Conservation (phyloP, 352 stramenopile genomes). For the Globisporangium uncinulatum region DNA sequence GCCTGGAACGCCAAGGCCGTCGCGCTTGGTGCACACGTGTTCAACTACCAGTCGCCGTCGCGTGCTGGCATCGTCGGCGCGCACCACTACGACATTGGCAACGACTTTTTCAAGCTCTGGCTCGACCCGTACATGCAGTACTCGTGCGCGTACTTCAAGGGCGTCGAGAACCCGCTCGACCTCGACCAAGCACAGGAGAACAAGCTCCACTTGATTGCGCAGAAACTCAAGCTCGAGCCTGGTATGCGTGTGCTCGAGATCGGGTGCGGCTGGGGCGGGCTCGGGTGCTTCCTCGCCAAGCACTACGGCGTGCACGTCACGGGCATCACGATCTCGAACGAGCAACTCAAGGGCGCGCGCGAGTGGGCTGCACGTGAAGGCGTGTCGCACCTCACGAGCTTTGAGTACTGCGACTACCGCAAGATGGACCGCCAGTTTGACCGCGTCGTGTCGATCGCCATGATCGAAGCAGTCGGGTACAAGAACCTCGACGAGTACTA, state of each 20-base stretch:
- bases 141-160: slow-evolving; percentile 85
- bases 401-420: slow-evolving; percentile 89
- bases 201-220: slow-evolving; percentile 86
- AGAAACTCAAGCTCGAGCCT: slow-evolving; percentile 81
- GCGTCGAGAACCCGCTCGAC: slow-evolving; percentile 55
- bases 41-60: slow-evolving; percentile 86
- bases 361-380: slow-evolving; percentile 73
- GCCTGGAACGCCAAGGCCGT: slow-evolving; percentile 84
- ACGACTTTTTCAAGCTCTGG: slow-evolving; percentile 89
- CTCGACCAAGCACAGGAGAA: slow-evolving; percentile 80
- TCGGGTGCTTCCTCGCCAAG: slow-evolving; percentile 85
- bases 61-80: slow-evolving; percentile 76
- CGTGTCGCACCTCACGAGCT: slow-evolving; percentile 80
- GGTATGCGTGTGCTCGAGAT: slow-evolving; percentile 87
- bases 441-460: slow-evolving; percentile 84
- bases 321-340: slow-evolving; percentile 88
- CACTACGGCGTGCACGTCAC: slow-evolving; percentile 84
- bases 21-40: slow-evolving; percentile 63
- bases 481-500: slow-evolving; percentile 89
- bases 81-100: slow-evolving; percentile 85
- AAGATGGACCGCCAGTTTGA: slow-evolving; percentile 86
- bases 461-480: slow-evolving; percentile 87
- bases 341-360: slow-evolving; percentile 84
- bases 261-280: slow-evolving; percentile 85
- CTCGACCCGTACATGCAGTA: slow-evolving; percentile 86